Evolutionary conservation across 163 green algal genomes (phyloP).

Genomic region (Trebouxia gelatinosa): DNA sequence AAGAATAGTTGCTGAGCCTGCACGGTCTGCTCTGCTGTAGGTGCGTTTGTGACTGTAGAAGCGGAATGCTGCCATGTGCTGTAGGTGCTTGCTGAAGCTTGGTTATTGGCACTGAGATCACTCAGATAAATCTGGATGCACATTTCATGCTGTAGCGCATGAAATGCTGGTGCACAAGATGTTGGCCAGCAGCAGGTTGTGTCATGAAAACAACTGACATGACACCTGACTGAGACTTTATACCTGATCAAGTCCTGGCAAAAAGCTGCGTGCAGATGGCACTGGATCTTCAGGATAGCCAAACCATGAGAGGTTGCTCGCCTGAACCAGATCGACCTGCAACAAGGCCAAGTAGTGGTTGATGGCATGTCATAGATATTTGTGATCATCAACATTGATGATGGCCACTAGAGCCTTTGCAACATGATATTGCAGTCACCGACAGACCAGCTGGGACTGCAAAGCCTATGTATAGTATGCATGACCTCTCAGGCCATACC

Average conservation of each 20-base stretch:
- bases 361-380: no score
- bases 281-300: constrained; percentile 86
- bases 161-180: not conserved
- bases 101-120: not conserved
- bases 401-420: no score
- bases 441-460: no score
- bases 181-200: not conserved
- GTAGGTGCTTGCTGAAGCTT: not conserved
- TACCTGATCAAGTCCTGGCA: constrained; percentile 72
- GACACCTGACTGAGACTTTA: constrained; percentile 9
- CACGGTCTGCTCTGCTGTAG: not conserved
- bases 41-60: not conserved
- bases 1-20: no score
- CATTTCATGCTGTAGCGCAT: not conserved
- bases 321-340: constrained; percentile 72
- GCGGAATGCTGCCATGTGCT: not conserved
- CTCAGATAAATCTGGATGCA: not conserved
- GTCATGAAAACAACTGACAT: no score
- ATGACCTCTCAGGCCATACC: no score
- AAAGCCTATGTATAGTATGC: no score
- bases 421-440: no score
- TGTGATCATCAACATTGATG: no score
- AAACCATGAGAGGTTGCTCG: constrained; percentile 84
- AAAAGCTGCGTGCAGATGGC: constrained; percentile 65
- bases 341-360: no score